Percentiles rank a stretch among this genome's conserved stretches.
Evolutionary conservation across 2,329 filamentous ascomycete genomes (phyloP).

Genomic region (Cytospora mali): DNA sequence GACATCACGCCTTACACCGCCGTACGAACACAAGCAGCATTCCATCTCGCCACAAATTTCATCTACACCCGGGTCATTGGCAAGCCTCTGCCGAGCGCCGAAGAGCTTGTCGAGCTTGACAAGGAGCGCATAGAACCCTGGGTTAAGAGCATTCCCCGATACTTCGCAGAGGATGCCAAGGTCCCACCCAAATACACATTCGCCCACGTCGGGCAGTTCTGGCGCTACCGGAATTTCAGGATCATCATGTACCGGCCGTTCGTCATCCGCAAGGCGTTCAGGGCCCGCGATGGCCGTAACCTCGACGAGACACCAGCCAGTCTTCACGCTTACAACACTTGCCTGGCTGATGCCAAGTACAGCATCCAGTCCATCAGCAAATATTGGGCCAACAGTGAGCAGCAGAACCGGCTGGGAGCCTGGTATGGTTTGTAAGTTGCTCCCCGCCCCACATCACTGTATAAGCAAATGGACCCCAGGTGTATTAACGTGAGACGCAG

Average conservation of each 20-base stretch:
- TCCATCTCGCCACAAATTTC: slow-evolving; percentile 47
- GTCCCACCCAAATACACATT: slow-evolving; percentile 43
- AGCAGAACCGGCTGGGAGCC: slow-evolving; percentile 44
- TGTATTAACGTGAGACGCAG: slow-evolving; percentile 8
- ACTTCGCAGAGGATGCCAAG: slow-evolving; percentile 38
- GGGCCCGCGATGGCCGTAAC: slow-evolving; percentile 30
- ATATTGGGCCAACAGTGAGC: slow-evolving; percentile 42
- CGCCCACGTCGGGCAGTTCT: slow-evolving; percentile 46
- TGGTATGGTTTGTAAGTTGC: slow-evolving; percentile 45
- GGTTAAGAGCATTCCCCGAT: slow-evolving; percentile 40
- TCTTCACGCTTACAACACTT: slow-evolving; percentile 39
- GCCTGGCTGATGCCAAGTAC: slow-evolving; percentile 44
- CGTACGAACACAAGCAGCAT: slow-evolving; percentile 46
- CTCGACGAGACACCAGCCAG: slow-evolving; percentile 28
- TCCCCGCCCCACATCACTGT: background rate
- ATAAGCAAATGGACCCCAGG: background rate
- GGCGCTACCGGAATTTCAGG: slow-evolving; percentile 48
- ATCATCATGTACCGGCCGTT: slow-evolving; percentile 53
- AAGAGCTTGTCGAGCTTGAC: slow-evolving; percentile 46
- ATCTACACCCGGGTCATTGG: slow-evolving; percentile 51
- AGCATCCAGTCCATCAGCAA: slow-evolving; percentile 43
- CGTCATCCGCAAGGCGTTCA: slow-evolving; percentile 43
- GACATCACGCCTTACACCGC: slow-evolving; percentile 48
- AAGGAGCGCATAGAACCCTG: slow-evolving; percentile 43
- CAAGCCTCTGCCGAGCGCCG: slow-evolving; percentile 44